These are phyloP conservation scores for Penicillium robsamsonii DNA, from an alignment of 495 filamentous ascomycete genomes.

Conservation along the genomic window DNA sequence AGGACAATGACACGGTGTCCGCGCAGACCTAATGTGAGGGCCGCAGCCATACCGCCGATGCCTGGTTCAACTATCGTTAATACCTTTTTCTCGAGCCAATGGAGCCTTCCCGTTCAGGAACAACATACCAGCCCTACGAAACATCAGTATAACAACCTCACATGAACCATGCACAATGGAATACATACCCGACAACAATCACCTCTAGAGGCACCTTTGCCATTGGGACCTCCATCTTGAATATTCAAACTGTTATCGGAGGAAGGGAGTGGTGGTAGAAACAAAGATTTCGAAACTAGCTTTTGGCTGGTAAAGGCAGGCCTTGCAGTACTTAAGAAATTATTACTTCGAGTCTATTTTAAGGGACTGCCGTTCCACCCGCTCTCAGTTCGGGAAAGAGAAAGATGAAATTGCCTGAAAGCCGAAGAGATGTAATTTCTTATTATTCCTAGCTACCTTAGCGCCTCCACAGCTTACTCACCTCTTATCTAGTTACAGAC, in stretches of 20 bases:
- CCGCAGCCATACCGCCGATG: constrained; percentile 63
- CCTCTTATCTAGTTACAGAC: not conserved
- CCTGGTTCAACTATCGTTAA: constrained; percentile 37
- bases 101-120: too few species aligned
- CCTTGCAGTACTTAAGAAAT: constrained; percentile 19
- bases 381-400: constrained; percentile 10
- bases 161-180: not conserved
- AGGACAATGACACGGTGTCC: constrained; percentile 41
- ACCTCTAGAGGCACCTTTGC: constrained; percentile 33
- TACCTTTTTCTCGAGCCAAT: not conserved
- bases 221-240: constrained; percentile 21
- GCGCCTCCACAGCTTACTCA: not conserved
- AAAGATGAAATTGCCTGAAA: not conserved
- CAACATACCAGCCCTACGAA: constrained; percentile 35
- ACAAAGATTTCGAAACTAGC: too few species aligned
- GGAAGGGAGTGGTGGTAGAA: too few species aligned
- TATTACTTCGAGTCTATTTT: constrained; percentile 7
- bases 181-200: constrained; percentile 36
- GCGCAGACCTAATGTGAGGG: constrained; percentile 58
- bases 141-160: constrained; percentile 13
- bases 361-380: constrained; percentile 21
- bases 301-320: not conserved
- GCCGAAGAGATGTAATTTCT: too few species aligned
- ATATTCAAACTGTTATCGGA: not conserved
- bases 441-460: not conserved